Evolutionary conservation across 768 basidiomycete species (phyloP), one percentile per base, ranked within the genome.

Genomic region (Hygrophorus russula): DNA sequence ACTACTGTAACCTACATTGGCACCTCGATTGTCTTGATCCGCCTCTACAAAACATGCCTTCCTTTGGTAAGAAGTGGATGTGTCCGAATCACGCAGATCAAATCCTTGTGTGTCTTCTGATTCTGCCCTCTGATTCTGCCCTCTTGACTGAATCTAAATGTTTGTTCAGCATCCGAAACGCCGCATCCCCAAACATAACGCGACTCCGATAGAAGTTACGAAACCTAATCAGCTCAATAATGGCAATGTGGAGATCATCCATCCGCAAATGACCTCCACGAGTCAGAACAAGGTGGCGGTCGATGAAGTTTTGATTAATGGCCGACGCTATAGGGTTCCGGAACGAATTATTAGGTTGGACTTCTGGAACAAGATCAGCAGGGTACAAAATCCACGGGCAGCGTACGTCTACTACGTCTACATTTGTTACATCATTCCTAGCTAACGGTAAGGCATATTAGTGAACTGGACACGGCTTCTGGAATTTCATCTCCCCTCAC

Each of bases 31-130:
- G 96, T 53, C 69, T 98, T 20, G 83, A 89, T 53, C 96, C 94
- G 12, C 96, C 96, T 6, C 65, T 94, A 46, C 68, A 82, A 17
- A 72, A 72, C 32, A 81, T 98, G 74, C 96, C 96, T 2, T 73
- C 83, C 10, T 78, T 82, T 46, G 78, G 78, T 51, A 86, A 81
- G 69, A 96, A 93, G 60, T 99, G 94, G 93, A 96, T 94, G 92
- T 99, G 96, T 60, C 96, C 96, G 6, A 90, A 94, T 55, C 96
- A 99, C 57, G 81, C 79, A n/a, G 92, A 96, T 51, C 78, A 80
- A 46, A 72, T 81, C 42, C 59, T 87, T 47, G 93, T 94, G 57
- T 62, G 89, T 68, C 48, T 30, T 36, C 45, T 12, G 6, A 34
- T 43, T 40, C 38, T 44, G 12, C 36, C 36, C 51, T 19, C 39